Base-by-base conservation (phyloP, 2,329 filamentous ascomycete species). In the Paracamarosporium sp. region DNA sequence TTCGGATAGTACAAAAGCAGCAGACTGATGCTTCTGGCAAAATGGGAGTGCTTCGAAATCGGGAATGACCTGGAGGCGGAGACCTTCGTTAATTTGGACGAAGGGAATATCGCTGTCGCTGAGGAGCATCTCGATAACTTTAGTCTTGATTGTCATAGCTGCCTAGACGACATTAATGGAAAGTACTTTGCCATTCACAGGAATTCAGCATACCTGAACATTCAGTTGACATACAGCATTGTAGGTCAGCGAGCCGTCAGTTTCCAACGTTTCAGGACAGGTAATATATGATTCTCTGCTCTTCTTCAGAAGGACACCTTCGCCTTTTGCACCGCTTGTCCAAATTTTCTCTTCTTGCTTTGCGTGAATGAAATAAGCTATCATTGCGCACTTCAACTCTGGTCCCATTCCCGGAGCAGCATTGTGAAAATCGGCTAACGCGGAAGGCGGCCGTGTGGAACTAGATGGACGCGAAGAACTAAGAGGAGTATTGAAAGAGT, bases 21-120 rank as follows among this genome's bases (percentile, higher is more conserved):
- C 91, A 63, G 90, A 93, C 71, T 94, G 91, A 72, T 92, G 86
- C 73, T 92, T 93, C 57, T 90, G 84, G 5, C 86, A 88, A 24
- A 79, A 74, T 0, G 85, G 83, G 4, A 90, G 77, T 47, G 84
- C 81, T 2, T 79, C 76, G 55, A 89, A 82, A 47, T 82, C 82
- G 2, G 83, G 83, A 22, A 90, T 76, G 4, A 90, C 84, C 67
- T 90, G 88, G 6, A 90, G 75, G 25, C 84, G 83, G 17, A 88
- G 80, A 3, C 85, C 85, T 52, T 83, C 79, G 15, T 81, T 74
- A 15, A 90, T 76, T 9, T 88, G 86, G 9, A 90, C 84, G 62
- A 83, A 87, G 15, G 84, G 77, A 22, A 78, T 63, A 22, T 81
- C 77, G 44, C 78, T 81, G 47, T 80, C 76, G 55, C 82, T 76